These are phyloP conservation scores for Halophytophthora polymorphica DNA, from an alignment of 352 stramenopile species.

Conservation along the genomic window DNA sequence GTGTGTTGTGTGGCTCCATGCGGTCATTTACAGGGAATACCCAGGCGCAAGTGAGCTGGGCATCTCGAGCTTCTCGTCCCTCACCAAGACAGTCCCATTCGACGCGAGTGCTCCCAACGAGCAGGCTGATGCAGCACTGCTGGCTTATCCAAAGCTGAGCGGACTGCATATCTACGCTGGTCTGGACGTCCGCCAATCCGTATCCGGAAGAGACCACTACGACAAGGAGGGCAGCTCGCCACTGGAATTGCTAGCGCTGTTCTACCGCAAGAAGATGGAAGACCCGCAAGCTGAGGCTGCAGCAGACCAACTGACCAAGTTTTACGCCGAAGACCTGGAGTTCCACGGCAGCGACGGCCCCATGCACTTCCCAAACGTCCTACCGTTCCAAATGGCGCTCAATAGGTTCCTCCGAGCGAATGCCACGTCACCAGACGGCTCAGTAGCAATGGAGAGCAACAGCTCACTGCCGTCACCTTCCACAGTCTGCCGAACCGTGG, in stretches of 20 bases:
- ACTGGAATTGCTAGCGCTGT: conserved; percentile 36
- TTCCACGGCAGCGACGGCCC: conserved; percentile 18
- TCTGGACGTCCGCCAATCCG: conserved; percentile 42
- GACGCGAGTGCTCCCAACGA: conserved; percentile 21
- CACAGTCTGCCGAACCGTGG: conserved; percentile 33
- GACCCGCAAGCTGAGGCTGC: conserved; percentile 13
- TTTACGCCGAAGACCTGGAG: conserved; percentile 28
- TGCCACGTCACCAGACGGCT: background rate
- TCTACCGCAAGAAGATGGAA: conserved; percentile 32
- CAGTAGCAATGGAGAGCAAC: conserved; percentile 6
- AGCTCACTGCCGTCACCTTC: conserved; percentile 8
- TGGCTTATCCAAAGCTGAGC: conserved; percentile 32
- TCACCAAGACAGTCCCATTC: conserved; percentile 47
- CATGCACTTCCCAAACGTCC: conserved; percentile 39
- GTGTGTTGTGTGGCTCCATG: conserved; percentile 1
- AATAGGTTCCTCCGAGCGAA: conserved; percentile 45
- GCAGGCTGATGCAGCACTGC: conserved; percentile 35
- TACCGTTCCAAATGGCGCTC: conserved; percentile 55
- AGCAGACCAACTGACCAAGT: conserved; percentile 38
- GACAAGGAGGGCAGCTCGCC: conserved; percentile 6
- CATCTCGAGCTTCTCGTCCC: conserved; percentile 29
- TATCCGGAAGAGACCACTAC: background rate
- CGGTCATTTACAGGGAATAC: conserved; percentile 38
- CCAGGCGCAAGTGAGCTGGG: conserved; percentile 37
- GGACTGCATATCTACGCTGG: conserved; percentile 41